These are phyloP conservation scores for Plasmodium billcollinsi DNA, from an alignment of 169 alveolate species.

Conservation along the genomic window DNA sequence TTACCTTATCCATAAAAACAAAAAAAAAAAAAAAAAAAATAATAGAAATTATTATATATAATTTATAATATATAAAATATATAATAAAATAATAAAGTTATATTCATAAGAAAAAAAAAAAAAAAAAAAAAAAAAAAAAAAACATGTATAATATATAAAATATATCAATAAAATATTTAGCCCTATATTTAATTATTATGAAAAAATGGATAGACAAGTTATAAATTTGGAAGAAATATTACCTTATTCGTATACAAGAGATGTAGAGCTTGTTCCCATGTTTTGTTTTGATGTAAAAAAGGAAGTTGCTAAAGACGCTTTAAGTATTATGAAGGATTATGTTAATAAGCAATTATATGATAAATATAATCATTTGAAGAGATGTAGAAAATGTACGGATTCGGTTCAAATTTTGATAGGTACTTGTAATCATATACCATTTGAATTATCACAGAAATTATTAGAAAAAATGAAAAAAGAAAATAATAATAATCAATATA, in stretches of 20 bases:
- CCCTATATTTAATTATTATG: neutral
- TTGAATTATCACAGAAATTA: constrained; percentile 11
- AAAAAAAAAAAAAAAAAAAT: no score
- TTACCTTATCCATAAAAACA: no score
- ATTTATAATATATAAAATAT: no score
- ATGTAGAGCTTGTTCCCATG: constrained; percentile 26
- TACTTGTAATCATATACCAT: constrained; percentile 23
- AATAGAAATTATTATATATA: no score
- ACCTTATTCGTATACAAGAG: constrained; percentile 34
- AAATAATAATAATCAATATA: neutral
- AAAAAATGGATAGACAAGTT: constrained; percentile 26
- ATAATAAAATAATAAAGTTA: no score
- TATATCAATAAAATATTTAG: no score
- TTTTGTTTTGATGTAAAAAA: constrained; percentile 50
- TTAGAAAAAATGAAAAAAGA: constrained; percentile 22
- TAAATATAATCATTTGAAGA: constrained; percentile 56
- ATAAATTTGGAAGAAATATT: constrained; percentile 28
- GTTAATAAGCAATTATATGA: constrained; percentile 34
- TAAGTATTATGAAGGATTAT: constrained; percentile 45
- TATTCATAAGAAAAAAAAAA: no score
- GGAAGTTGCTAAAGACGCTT: constrained; percentile 34
- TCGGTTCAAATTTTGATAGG: constrained; percentile 53
- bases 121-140: no score
- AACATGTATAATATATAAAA: no score
- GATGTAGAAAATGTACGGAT: constrained; percentile 39